These are phyloP conservation scores for Trebouxia sp. DNA, from an alignment of 139 green algal species.

Conservation along the genomic window DNA sequence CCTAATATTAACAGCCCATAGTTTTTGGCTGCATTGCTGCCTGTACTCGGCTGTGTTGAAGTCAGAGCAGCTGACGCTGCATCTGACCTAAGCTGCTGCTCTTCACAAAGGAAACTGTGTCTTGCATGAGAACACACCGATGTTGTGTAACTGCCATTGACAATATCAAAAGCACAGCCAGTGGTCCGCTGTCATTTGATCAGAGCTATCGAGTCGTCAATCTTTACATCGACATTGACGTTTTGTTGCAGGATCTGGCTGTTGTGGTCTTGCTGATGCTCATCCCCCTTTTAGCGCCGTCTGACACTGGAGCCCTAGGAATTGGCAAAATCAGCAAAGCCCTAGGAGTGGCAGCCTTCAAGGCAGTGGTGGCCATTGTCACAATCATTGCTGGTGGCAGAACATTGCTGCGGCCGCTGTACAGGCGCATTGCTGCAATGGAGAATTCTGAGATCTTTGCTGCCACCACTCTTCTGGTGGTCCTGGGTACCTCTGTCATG, in stretches of 20 bases:
- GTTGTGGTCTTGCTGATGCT: slow-evolving; percentile 99
- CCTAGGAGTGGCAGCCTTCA: slow-evolving; percentile 88
- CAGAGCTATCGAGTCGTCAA: too few species aligned
- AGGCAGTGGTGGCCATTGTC: slow-evolving; percentile 87
- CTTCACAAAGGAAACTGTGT: too few species aligned
- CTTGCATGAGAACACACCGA: too few species aligned
- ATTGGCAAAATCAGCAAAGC: slow-evolving; percentile 78
- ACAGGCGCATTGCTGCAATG: slow-evolving; percentile 68
- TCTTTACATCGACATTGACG: background rate
- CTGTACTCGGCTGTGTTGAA: too few species aligned
- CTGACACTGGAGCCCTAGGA: slow-evolving; percentile 48
- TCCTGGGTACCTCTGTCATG: slow-evolving; percentile 77
- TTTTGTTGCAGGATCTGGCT: slow-evolving; percentile 84
- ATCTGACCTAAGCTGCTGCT: too few species aligned
- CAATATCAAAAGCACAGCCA: background rate
- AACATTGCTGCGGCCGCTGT: slow-evolving; percentile 59
- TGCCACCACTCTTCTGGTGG: slow-evolving; percentile 74
- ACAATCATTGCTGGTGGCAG: slow-evolving; percentile 76
- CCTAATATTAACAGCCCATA: too few species aligned
- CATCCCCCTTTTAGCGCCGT: slow-evolving; percentile 94
- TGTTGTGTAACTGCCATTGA: too few species aligned
- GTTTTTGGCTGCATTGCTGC: too few species aligned
- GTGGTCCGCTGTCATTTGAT: background rate
- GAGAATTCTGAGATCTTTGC: slow-evolving; percentile 96
- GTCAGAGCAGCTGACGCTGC: too few species aligned